These are phyloP conservation scores for Aspergillus hortae DNA, from an alignment of 2,329 filamentous ascomycete genomes.

Conservation along the genomic window DNA sequence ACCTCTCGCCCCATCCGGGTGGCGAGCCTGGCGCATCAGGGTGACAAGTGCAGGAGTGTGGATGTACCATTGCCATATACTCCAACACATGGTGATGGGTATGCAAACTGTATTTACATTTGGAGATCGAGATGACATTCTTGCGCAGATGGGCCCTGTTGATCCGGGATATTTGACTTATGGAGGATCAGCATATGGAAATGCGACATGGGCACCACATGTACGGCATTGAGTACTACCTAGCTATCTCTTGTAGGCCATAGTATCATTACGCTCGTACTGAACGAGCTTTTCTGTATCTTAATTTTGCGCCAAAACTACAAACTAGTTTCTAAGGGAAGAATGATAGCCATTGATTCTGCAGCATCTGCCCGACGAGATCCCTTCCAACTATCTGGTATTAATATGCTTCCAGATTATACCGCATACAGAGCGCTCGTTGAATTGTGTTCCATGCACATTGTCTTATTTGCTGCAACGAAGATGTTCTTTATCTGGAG, in stretches of 20 bases:
- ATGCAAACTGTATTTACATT: slow-evolving; percentile 49
- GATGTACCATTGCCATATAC: slow-evolving; percentile 51
- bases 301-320: too few relatives aligned
- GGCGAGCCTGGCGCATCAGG: slow-evolving; percentile 59
- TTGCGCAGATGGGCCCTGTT: slow-evolving; percentile 24
- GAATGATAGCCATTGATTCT: too few relatives aligned
- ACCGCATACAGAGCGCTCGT: not conserved
- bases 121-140: slow-evolving; percentile 42
- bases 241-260: too few relatives aligned
- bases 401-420: not conserved
- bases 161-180: slow-evolving; percentile 44
- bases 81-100: slow-evolving; percentile 49
- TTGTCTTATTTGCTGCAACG: not conserved
- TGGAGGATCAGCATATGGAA: slow-evolving; percentile 44
- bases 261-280: too few relatives aligned
- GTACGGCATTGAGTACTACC: not conserved
- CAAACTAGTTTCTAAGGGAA: too few relatives aligned
- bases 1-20: slow-evolving; percentile 48
- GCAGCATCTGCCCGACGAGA: too few relatives aligned
- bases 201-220: slow-evolving; percentile 10
- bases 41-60: slow-evolving; percentile 51
- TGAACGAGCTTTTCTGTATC: too few relatives aligned
- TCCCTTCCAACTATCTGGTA: too few relatives aligned
- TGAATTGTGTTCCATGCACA: not conserved
- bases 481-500: not conserved